Base-by-base conservation (phyloP, 1,284 basidiomycete species). In the Exobasidium cylindrosporum region DNA sequence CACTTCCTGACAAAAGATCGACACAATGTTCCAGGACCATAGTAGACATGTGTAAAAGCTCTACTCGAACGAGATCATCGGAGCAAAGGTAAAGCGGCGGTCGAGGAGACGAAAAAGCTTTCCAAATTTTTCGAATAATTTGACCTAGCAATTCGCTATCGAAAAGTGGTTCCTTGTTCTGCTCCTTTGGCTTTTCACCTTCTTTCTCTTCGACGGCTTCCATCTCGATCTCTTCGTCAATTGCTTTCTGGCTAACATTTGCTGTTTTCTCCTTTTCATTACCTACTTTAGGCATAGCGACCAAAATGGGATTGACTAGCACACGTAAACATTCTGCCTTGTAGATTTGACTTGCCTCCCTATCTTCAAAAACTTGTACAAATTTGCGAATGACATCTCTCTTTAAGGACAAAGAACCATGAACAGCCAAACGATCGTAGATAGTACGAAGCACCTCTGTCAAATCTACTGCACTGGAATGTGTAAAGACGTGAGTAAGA, bases 31-130 rank as follows among this genome's bases (percentile, higher is more conserved):
- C 89, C 11, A 98, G 88, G 63, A 99, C 85, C 50, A 93, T 84
- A 0, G 90, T 94, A 1, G 93, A 94, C 79, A 98, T 84, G 74
- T 96, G 89, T 26, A 97, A 84, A 43, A 97, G 84, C 80, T 97
- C 95, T 66, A 97, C 90, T 73, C 89, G 89, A 81, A 96, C 88
- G 65, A 86, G 84, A 74, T 94, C 90, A 72, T 92, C 89, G 0
- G 86, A 83, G 44, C 85, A 87, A 31, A 82, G 67, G 46, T 74
- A 69, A 32, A 67, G 72, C 31, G 71, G 67, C 11, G 67, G 69
- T 52, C 76, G 72, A 11, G 75, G 66, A 55, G 87, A 85, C 56
- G 84, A 85, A 81, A 91, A 87, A 0, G 87, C 87, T 60, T 86
- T 85, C 93, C 93, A 96, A 47, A 96, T 86, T 55, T 86, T 85